Conservation (phyloP, 2,329 filamentous ascomycete species). For the Macrophomina phaseolina region DNA sequence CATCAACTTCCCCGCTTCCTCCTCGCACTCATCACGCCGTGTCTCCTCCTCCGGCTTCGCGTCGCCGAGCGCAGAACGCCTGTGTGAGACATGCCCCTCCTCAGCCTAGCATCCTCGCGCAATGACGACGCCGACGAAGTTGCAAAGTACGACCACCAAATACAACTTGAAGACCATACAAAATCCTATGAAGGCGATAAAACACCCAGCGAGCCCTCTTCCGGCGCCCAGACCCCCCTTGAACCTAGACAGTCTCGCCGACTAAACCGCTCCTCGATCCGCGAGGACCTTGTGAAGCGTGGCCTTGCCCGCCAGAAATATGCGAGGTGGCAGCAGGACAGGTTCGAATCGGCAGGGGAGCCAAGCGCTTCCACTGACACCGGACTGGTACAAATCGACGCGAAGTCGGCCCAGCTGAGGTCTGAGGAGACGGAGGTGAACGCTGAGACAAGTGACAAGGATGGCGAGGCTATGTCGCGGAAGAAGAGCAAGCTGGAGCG, state of each 20-base stretch:
- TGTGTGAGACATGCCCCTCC: slow-evolving; percentile 21
- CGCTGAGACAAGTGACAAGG: slow-evolving; percentile 4
- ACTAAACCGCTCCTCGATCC: slow-evolving; percentile 36
- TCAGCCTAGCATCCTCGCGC: slow-evolving; percentile 18
- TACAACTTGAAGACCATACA: slow-evolving; percentile 67
- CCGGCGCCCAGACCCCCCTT: slow-evolving; percentile 13
- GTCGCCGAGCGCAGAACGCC: background rate
- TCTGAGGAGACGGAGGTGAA: slow-evolving; percentile 12
- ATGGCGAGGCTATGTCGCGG: slow-evolving; percentile 28
- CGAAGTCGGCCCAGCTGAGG: slow-evolving; percentile 1
- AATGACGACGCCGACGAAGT: slow-evolving; percentile 19
- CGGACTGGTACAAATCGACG: slow-evolving; percentile 19
- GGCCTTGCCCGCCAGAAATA: slow-evolving; percentile 40
- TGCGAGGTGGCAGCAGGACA: slow-evolving; percentile 38
- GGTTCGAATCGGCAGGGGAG: slow-evolving; percentile 12
- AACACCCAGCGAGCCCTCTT: slow-evolving; percentile 31
- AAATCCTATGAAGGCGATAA: slow-evolving; percentile 47
- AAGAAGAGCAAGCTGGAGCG: slow-evolving; percentile 36
- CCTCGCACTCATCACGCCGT: background rate
- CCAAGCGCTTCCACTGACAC: background rate
- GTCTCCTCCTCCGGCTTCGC: background rate
- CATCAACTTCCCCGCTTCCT: background rate
- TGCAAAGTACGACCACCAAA: slow-evolving; percentile 64
- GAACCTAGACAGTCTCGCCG: slow-evolving; percentile 27
- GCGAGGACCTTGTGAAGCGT: slow-evolving; percentile 32